Conservation (phyloP, 1,139 yeast species). For the Taphrina deformans region DNA sequence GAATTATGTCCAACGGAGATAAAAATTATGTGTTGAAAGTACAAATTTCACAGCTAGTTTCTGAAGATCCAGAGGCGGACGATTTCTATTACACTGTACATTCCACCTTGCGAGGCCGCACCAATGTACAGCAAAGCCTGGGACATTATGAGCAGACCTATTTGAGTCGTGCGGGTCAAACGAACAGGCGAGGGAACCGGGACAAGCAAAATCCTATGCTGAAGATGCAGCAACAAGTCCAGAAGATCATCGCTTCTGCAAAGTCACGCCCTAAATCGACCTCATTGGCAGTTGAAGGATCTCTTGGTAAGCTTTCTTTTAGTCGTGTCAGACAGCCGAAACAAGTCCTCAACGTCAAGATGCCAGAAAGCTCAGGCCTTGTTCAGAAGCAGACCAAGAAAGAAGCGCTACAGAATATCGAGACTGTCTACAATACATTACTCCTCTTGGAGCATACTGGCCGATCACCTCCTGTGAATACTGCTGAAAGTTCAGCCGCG, state of each 20-base stretch:
- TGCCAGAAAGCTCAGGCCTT: slow-evolving; percentile 40
- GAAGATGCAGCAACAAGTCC: slow-evolving; percentile 98
- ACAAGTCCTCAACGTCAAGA: slow-evolving; percentile 71
- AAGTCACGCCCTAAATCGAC: slow-evolving; percentile 80
- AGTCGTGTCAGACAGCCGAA: slow-evolving; percentile 86
- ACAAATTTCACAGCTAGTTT: slow-evolving; percentile 91
- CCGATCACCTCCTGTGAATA: slow-evolving; percentile 49
- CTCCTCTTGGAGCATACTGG: slow-evolving; percentile 80
- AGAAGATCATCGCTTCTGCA: slow-evolving; percentile 92
- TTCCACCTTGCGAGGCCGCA: slow-evolving; percentile 68
- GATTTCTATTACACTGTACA: slow-evolving; percentile 95
- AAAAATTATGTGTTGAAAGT: slow-evolving; percentile 92
- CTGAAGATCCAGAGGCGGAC: slow-evolving; percentile 96
- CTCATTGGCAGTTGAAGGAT: slow-evolving; percentile 77
- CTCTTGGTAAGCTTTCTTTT: slow-evolving; percentile 81
- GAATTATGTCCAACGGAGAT: slow-evolving; percentile 95
- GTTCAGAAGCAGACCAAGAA: slow-evolving; percentile 46
- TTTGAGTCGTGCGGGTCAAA: slow-evolving; percentile 87
- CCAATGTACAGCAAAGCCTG: slow-evolving; percentile 44
- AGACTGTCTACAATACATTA: slow-evolving; percentile 73
- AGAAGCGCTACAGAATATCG: slow-evolving; percentile 54
- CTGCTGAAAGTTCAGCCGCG: slow-evolving; percentile 44
- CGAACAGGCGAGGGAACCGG: slow-evolving; percentile 79
- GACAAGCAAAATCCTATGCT: slow-evolving; percentile 88
- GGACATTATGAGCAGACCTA: slow-evolving; percentile 91